phyloP scores from a whole-genome alignment of 73 alveolate genomes.

The Tetrahymena borealis region DNA sequence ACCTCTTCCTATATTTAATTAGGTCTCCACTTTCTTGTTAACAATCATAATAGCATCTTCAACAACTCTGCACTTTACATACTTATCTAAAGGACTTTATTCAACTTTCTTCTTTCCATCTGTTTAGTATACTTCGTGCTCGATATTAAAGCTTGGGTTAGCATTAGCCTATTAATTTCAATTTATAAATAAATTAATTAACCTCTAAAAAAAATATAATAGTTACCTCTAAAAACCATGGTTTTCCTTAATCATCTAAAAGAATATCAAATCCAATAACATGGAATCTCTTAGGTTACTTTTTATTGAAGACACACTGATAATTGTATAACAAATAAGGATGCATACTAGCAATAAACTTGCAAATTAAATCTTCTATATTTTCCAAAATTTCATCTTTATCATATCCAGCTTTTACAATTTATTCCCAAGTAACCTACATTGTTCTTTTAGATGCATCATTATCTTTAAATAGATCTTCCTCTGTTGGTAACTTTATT shows the following conservation, averaged over 20 bases:
- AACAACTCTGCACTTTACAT: slow-evolving; percentile 50
- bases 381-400: slow-evolving; percentile 34
- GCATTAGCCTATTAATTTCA: slow-evolving; percentile 32
- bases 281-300: slow-evolving; percentile 63
- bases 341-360: slow-evolving; percentile 18
- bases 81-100: slow-evolving; percentile 42
- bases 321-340: slow-evolving; percentile 19
- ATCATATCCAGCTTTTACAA: slow-evolving; percentile 43
- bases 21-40: slow-evolving; percentile 10
- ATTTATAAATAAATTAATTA: background rate
- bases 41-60: slow-evolving; percentile 56
- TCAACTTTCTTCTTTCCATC: slow-evolving; percentile 49
- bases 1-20: slow-evolving; percentile 1
- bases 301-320: slow-evolving; percentile 14
- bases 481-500: slow-evolving; percentile 23
- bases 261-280: slow-evolving; percentile 78
- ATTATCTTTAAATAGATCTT: slow-evolving; percentile 40
- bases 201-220: background rate
- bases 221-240: slow-evolving; percentile 74
- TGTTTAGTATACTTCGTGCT: slow-evolving; percentile 43
- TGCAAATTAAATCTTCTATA: slow-evolving; percentile 34
- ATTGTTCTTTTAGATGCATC: slow-evolving; percentile 75
- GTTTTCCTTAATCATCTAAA: slow-evolving; percentile 62
- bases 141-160: slow-evolving; percentile 73
- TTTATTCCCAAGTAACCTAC: slow-evolving; percentile 31